Percentiles rank a stretch among this genome's conserved stretches.
phyloP scores from a whole-genome alignment of 2,329 filamentous ascomycete species.

The Colletotrichum trifolii region DNA sequence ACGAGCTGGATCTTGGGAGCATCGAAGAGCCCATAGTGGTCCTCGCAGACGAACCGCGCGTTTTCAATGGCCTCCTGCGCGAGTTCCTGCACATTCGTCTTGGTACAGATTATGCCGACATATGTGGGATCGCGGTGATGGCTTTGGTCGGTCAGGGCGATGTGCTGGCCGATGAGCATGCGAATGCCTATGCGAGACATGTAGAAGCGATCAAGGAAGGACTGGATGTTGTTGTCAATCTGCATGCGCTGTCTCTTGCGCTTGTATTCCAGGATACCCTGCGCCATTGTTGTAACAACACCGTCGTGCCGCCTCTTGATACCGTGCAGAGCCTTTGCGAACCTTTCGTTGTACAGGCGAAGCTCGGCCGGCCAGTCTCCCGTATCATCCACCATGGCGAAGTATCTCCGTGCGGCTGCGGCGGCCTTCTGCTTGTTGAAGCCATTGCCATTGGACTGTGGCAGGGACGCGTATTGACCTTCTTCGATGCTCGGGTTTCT shows the following conservation, averaged over 20 bases:
- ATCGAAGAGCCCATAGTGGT: slow-evolving; percentile 97
- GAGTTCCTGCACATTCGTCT: slow-evolving; percentile 94
- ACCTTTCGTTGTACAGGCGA: slow-evolving; percentile 91
- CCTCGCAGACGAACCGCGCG: slow-evolving; percentile 98
- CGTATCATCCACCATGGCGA: slow-evolving; percentile 88
- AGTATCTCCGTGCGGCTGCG: slow-evolving; percentile 78
- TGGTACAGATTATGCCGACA: slow-evolving; percentile 98
- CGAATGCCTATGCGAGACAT: slow-evolving; percentile 99
- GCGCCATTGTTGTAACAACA: slow-evolving; percentile 97
- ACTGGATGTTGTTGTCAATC: slow-evolving; percentile 96
- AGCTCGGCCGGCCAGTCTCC: slow-evolving; percentile 94
- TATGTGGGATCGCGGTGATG: slow-evolving; percentile 91
- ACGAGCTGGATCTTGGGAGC: slow-evolving; percentile 96
- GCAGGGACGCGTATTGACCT: slow-evolving; percentile 76
- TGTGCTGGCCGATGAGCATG: slow-evolving; percentile 99
- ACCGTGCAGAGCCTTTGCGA: slow-evolving; percentile 87
- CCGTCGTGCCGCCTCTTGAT: slow-evolving; percentile 97
- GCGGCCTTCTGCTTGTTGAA: slow-evolving; percentile 61
- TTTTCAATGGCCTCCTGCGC: slow-evolving; percentile 98
- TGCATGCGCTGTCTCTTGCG: slow-evolving; percentile 96
- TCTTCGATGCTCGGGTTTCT: slow-evolving; percentile 89
- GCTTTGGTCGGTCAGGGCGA: slow-evolving; percentile 93
- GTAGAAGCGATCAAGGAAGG: slow-evolving; percentile 98
- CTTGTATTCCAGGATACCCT: slow-evolving; percentile 98
- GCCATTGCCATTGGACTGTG: slow-evolving; percentile 56